Evolutionary conservation across 2,329 filamentous ascomycete species (phyloP).

Genomic region (Penicillium olsonii): DNA sequence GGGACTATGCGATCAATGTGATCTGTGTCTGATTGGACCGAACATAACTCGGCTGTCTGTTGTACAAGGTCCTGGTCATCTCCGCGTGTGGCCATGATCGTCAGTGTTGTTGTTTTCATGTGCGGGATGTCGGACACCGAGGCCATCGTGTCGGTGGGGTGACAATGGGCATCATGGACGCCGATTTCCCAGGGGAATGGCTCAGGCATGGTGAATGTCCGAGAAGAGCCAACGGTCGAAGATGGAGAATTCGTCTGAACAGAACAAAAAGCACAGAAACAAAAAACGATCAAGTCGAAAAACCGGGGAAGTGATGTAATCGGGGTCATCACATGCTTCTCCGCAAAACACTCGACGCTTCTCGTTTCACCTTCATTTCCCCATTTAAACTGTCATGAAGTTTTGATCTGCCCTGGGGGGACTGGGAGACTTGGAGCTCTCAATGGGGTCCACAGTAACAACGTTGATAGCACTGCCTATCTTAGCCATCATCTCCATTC

Average conservation of each 20-base stretch:
- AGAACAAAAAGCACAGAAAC: background rate
- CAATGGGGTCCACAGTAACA: slow-evolving; percentile 32
- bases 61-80: slow-evolving; percentile 64
- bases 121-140: slow-evolving; percentile 54
- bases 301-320: slow-evolving; percentile 7
- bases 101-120: slow-evolving; percentile 61
- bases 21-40: slow-evolving; percentile 1
- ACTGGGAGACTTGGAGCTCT: slow-evolving; percentile 13
- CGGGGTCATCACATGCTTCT: slow-evolving; percentile 7
- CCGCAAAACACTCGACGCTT: slow-evolving; percentile 3
- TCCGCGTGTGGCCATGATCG: slow-evolving; percentile 63
- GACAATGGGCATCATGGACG: slow-evolving; percentile 66
- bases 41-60: slow-evolving; percentile 44
- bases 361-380: background rate
- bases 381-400: too few species aligned
- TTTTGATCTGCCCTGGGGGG: background rate
- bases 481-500: slow-evolving; percentile 63
- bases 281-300: background rate
- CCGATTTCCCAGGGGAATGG: slow-evolving; percentile 64
- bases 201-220: background rate
- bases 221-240: too few species aligned
- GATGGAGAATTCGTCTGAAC: background rate
- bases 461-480: slow-evolving; percentile 60
- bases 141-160: slow-evolving; percentile 65
- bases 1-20: slow-evolving; percentile 53